phyloP scores from a whole-genome alignment of 805 yeast genomes.

The Danielozyma ontarioensis region DNA sequence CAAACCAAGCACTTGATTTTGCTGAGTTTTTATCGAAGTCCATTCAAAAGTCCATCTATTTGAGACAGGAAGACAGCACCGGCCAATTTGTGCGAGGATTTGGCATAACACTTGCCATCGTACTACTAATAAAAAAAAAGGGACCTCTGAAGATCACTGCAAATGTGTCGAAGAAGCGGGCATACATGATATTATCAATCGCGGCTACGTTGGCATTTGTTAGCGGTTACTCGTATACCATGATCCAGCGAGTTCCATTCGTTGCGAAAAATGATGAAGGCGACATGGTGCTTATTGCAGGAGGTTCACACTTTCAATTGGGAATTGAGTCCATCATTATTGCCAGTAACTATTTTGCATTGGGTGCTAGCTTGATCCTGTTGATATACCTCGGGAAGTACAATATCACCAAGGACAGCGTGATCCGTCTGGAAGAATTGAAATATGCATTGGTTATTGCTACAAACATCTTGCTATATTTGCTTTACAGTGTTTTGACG shows the following conservation, averaged over 20 bases:
- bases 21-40: conserved; percentile 49
- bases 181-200: conserved; percentile 21
- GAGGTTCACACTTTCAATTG: conserved; percentile 64
- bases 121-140: conserved; percentile 46
- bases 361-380: conserved; percentile 37
- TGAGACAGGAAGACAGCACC: conserved; percentile 38
- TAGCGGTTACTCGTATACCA: conserved; percentile 63
- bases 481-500: conserved; percentile 42
- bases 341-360: conserved; percentile 42
- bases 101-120: conserved; percentile 35
- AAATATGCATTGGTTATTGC: conserved; percentile 14
- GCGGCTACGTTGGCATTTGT: conserved; percentile 39
- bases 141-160: conserved; percentile 23
- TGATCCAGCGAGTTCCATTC: conserved; percentile 59
- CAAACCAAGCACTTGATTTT: conserved; percentile 40
- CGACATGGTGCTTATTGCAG: conserved; percentile 52
- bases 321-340: conserved; percentile 62
- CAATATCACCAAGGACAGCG: conserved; percentile 13
- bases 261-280: conserved; percentile 48
- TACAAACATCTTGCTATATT: conserved; percentile 18
- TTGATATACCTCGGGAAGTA: conserved; percentile 36
- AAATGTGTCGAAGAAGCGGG: conserved; percentile 14
- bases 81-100: conserved; percentile 43
- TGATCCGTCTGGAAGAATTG: conserved; percentile 12
- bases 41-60: conserved; percentile 37